Evolutionary conservation across 768 basidiomycete genomes (phyloP).

Genomic region (Scleroderma citrinum): DNA sequence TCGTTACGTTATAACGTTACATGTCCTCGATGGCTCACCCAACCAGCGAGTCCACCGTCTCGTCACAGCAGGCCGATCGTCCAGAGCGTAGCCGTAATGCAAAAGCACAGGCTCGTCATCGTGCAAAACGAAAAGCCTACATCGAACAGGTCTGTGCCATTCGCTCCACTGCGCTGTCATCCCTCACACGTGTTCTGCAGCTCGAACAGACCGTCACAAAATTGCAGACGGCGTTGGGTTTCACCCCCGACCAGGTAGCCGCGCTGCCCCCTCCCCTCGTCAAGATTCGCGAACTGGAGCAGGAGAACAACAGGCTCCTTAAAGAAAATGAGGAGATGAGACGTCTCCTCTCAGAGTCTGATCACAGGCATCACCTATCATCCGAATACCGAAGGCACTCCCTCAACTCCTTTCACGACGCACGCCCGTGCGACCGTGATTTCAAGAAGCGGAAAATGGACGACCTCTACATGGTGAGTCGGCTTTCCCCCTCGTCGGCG

Average conservation of each 20-base stretch:
- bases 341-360: slow-evolving; percentile 52
- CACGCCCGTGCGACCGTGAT: slow-evolving; percentile 48
- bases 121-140: slow-evolving; percentile 90
- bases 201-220: slow-evolving; percentile 83
- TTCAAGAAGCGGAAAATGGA: slow-evolving; percentile 62
- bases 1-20: slow-evolving; percentile 41
- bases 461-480: slow-evolving; percentile 47
- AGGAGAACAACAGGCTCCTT: slow-evolving; percentile 65
- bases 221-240: slow-evolving; percentile 68
- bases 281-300: slow-evolving; percentile 78
- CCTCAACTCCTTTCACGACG: slow-evolving; percentile 42
- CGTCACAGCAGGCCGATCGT: slow-evolving; percentile 44
- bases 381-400: slow-evolving; percentile 46
- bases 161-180: neutral
- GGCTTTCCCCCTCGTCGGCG: neutral
- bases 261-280: slow-evolving; percentile 65
- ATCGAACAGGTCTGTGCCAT: slow-evolving; percentile 80
- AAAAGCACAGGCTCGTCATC: slow-evolving; percentile 83
- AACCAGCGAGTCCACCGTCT: slow-evolving; percentile 35
- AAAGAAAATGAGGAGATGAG: slow-evolving; percentile 73
- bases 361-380: slow-evolving; percentile 29
- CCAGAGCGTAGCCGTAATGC: slow-evolving; percentile 85
- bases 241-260: slow-evolving; percentile 69
- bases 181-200: slow-evolving; percentile 32
- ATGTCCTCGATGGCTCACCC: slow-evolving; percentile 55